These are phyloP conservation scores for Tolypocladium nubicola DNA, from an alignment of 2,329 filamentous ascomycete species.

Conservation along the genomic window DNA sequence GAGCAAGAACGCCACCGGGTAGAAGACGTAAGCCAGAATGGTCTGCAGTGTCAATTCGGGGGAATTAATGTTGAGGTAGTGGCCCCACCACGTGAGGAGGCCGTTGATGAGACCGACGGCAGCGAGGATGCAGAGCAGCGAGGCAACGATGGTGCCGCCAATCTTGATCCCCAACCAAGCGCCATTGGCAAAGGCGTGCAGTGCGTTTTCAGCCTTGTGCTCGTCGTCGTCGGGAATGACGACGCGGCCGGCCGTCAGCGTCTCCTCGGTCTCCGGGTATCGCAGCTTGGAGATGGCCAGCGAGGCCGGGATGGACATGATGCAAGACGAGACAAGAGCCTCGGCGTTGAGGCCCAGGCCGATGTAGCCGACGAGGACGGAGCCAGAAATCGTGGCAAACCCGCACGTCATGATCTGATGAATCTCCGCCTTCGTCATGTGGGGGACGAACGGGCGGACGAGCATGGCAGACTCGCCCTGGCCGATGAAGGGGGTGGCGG, in stretches of 20 bases:
- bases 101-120: slow-evolving; percentile 65
- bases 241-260: slow-evolving; percentile 70
- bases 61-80: slow-evolving; percentile 62
- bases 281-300: slow-evolving; percentile 83
- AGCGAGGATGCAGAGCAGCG: slow-evolving; percentile 75
- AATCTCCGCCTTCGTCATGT: slow-evolving; percentile 78
- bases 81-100: slow-evolving; percentile 74
- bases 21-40: slow-evolving; percentile 68
- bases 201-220: slow-evolving; percentile 63
- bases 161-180: slow-evolving; percentile 83
- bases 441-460: slow-evolving; percentile 74
- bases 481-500: slow-evolving; percentile 87
- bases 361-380: slow-evolving; percentile 79
- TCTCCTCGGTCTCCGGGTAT: slow-evolving; percentile 80
- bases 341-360: slow-evolving; percentile 72
- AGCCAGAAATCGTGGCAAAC: slow-evolving; percentile 86
- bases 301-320: slow-evolving; percentile 92
- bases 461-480: slow-evolving; percentile 92
- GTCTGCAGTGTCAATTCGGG: slow-evolving; percentile 62
- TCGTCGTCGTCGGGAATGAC: slow-evolving; percentile 73
- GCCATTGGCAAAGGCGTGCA: slow-evolving; percentile 79
- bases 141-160: slow-evolving; percentile 69
- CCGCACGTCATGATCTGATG: slow-evolving; percentile 91
- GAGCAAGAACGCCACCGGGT: slow-evolving; percentile 70
- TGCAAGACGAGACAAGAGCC: slow-evolving; percentile 79